These are phyloP conservation scores for Carex littledalei DNA, from an alignment of 176 grass and related monocot genomes.

Conservation along the genomic window DNA sequence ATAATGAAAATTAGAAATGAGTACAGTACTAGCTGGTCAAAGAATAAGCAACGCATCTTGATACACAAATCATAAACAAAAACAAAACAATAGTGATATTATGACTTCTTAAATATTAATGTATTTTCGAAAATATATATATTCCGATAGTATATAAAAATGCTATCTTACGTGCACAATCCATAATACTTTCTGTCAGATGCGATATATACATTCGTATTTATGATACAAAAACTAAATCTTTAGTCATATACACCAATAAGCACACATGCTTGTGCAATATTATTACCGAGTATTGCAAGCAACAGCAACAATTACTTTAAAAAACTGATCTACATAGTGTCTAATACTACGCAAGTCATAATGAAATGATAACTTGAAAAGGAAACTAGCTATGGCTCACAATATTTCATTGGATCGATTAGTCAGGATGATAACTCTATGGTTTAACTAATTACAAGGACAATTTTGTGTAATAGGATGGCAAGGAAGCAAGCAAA, in stretches of 20 bases:
- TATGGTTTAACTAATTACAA: not conserved
- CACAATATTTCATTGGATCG: not conserved
- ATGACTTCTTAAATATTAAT: not conserved
- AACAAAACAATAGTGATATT: not conserved
- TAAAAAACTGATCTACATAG: not conserved
- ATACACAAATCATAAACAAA: not conserved
- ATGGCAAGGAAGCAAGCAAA: not conserved
- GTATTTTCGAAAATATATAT: not conserved
- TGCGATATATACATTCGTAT: not conserved
- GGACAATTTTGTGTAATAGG: not conserved
- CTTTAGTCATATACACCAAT: not conserved
- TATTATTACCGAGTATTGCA: not conserved
- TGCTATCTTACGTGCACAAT: too few species aligned
- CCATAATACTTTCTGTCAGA: not conserved
- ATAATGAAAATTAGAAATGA: not conserved
- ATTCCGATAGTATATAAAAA: not conserved
- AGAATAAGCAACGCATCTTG: not conserved
- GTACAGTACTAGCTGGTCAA: too few species aligned
- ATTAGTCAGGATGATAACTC: not conserved
- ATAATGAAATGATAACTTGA: not conserved
- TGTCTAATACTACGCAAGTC: not conserved
- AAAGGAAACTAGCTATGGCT: not conserved
- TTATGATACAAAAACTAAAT: not conserved
- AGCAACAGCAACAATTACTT: not conserved
- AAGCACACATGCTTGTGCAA: not conserved